A percentile compares a stretch with the other conserved stretches of the same genome.
Conservation (phyloP, 805 yeast genomes). For the Ogataea thermomethanolica region DNA sequence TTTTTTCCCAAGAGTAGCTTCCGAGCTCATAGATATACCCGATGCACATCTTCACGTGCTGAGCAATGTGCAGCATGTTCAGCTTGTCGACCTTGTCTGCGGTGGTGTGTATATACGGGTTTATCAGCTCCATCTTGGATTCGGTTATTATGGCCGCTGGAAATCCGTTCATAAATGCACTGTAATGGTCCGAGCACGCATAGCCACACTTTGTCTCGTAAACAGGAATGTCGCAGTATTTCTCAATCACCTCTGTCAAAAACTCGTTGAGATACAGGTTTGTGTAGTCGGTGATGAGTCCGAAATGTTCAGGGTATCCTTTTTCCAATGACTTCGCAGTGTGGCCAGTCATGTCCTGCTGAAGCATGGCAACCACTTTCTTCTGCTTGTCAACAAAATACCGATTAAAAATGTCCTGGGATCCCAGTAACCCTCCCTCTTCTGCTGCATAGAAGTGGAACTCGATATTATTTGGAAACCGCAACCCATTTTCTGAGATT, state of each 20-base stretch:
- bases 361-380: conserved; percentile 78
- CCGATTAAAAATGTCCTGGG: conserved; percentile 66
- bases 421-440: conserved; percentile 88
- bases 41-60: conserved; percentile 75
- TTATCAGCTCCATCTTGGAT: conserved; percentile 58
- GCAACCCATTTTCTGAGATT: conserved; percentile 10
- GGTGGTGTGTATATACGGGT: conserved; percentile 71
- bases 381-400: conserved; percentile 40
- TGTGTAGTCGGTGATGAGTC: conserved; percentile 75
- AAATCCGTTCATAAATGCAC: conserved; percentile 78
- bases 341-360: conserved; percentile 94
- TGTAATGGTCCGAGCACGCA: conserved; percentile 91
- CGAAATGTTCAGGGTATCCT: conserved; percentile 63
- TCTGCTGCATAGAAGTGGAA: conserved; percentile 94
- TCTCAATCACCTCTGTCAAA: conserved; percentile 54
- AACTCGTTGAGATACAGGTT: conserved; percentile 53
- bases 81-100: conserved; percentile 79
- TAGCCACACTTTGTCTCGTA: conserved; percentile 83
- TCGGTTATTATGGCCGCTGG: conserved; percentile 85
- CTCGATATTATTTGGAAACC: conserved; percentile 63
- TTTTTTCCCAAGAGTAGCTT: conserved; percentile 1
- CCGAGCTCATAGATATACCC: conserved; percentile 70
- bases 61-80: conserved; percentile 72
- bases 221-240: conserved; percentile 65
- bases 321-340: conserved; percentile 47